phyloP scores from a whole-genome alignment of 345 rosid genomes.

The Kandelia obovata region DNA sequence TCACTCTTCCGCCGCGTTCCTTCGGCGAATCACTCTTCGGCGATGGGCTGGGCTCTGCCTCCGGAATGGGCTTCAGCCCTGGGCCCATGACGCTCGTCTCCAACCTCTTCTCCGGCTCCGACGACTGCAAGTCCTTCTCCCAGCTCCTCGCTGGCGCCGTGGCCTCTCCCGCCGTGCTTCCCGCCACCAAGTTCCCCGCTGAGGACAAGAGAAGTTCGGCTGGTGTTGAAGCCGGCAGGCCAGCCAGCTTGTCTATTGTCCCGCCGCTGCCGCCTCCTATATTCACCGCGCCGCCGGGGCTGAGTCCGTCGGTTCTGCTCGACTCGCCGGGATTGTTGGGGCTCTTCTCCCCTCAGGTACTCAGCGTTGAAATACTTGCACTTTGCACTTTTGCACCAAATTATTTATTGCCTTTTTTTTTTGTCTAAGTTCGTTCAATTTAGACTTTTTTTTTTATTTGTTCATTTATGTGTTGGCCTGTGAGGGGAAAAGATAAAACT shows the following conservation, averaged over 20 bases:
- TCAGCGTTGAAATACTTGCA: too few relatives aligned
- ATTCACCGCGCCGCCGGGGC: slow-evolving; percentile 46
- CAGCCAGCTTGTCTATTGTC: slow-evolving; percentile 41
- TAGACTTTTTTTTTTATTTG: too few relatives aligned
- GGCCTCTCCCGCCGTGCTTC: slow-evolving; percentile 49
- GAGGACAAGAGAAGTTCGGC: slow-evolving; percentile 12
- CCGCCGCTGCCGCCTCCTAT: slow-evolving; percentile 45
- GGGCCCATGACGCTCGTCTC: slow-evolving; percentile 90
- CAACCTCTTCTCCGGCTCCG: slow-evolving; percentile 58
- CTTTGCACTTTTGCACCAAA: too few relatives aligned
- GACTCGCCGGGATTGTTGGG: slow-evolving; percentile 59
- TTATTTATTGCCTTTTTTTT: too few relatives aligned
- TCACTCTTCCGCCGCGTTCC: slow-evolving; percentile 56
- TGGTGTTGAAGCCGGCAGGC: slow-evolving; percentile 32
- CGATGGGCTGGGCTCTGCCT: slow-evolving; percentile 19
- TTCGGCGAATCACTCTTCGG: slow-evolving; percentile 41
- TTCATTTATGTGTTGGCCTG: too few relatives aligned
- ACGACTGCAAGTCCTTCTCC: slow-evolving; percentile 69
- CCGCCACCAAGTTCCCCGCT: background rate
- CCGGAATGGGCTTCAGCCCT: slow-evolving; percentile 56
- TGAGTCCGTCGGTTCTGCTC: slow-evolving; percentile 51
- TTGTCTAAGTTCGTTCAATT: too few relatives aligned
- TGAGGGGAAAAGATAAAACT: too few relatives aligned
- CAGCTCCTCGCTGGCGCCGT: slow-evolving; percentile 75
- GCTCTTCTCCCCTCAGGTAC: slow-evolving; percentile 67